Conservation (phyloP, 257 asterid species). For the Nicotiana tabacum region DNA sequence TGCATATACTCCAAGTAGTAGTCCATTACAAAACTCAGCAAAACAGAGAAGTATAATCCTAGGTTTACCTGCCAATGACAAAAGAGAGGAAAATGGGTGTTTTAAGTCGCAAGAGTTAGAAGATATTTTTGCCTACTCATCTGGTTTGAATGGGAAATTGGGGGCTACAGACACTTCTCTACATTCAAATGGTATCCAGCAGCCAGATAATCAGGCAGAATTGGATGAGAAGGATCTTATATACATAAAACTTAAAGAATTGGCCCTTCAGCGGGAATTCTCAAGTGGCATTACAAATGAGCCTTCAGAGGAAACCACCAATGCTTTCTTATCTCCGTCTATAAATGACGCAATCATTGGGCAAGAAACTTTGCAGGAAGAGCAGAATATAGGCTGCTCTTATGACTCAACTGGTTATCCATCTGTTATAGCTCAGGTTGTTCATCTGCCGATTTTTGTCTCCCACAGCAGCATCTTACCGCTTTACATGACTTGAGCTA, state of each 20-base stretch:
- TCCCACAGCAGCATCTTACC: background rate
- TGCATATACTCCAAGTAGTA: constrained; percentile 38
- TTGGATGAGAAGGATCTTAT: constrained; percentile 40
- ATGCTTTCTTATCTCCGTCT: constrained; percentile 24
- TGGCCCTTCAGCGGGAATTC: constrained; percentile 23
- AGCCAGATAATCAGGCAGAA: constrained; percentile 20
- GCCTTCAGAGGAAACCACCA: constrained; percentile 24
- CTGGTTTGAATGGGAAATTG: constrained; percentile 28
- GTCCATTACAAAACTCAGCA: constrained; percentile 22
- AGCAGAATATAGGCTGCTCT: constrained; percentile 24
- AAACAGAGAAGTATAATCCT: constrained; percentile 10
- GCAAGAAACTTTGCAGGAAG: constrained; percentile 27
- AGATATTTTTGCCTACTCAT: constrained; percentile 25
- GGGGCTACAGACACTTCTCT: constrained; percentile 25
- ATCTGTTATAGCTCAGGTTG: constrained; percentile 49
- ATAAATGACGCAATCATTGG: constrained; percentile 26
- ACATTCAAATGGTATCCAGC: constrained; percentile 25
- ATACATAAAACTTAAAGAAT: constrained; percentile 49
- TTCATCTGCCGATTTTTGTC: constrained; percentile 13
- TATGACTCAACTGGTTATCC: constrained; percentile 33
- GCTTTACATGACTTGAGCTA: background rate
- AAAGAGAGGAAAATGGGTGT: constrained; percentile 30
- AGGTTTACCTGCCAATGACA: constrained; percentile 22
- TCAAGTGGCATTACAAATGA: constrained; percentile 23
- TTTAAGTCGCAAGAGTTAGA: constrained; percentile 20